phyloP scores from a whole-genome alignment of 2,329 filamentous ascomycete species.

The Aspergillus aculeatinus region DNA sequence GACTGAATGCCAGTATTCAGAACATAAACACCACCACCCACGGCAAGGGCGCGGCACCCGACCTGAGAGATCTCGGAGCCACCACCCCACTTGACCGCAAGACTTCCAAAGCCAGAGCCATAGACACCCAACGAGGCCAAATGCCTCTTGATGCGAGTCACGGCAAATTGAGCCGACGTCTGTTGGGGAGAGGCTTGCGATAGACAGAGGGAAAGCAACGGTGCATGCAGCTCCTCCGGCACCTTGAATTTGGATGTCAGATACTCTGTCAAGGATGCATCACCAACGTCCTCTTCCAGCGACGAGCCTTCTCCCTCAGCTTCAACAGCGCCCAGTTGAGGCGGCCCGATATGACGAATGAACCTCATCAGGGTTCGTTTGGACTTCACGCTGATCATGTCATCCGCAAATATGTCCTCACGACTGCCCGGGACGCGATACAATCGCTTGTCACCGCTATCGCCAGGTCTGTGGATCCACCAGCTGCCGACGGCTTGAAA shows the following conservation, averaged over 20 bases:
- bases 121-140: conserved; percentile 83
- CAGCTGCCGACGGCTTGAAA: conserved; percentile 92
- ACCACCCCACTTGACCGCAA: conserved; percentile 92
- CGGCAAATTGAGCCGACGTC: conserved; percentile 65
- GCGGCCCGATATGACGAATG: conserved; percentile 74
- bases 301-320: conserved; percentile 34
- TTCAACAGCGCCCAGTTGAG: conserved; percentile 49
- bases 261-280: conserved; percentile 50
- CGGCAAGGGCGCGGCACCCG: conserved; percentile 82
- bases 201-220: conserved; percentile 70
- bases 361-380: conserved; percentile 93
- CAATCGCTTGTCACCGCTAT: conserved; percentile 41
- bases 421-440: conserved; percentile 79
- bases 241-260: conserved; percentile 60
- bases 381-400: conserved; percentile 70
- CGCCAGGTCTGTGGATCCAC: conserved; percentile 63
- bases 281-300: conserved; percentile 57
- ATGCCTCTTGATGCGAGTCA: conserved; percentile 74
- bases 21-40: conserved; percentile 88
- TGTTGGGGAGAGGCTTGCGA: conserved; percentile 58
- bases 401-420: conserved; percentile 85
- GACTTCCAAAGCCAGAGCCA: conserved; percentile 82
- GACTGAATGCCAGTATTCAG: conserved; percentile 66
- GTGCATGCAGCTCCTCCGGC: conserved; percentile 65
- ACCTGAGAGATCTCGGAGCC: conserved; percentile 87